phyloP scores from a whole-genome alignment of 2,329 filamentous ascomycete species.

The Pseudogymnoascus sp. region DNA sequence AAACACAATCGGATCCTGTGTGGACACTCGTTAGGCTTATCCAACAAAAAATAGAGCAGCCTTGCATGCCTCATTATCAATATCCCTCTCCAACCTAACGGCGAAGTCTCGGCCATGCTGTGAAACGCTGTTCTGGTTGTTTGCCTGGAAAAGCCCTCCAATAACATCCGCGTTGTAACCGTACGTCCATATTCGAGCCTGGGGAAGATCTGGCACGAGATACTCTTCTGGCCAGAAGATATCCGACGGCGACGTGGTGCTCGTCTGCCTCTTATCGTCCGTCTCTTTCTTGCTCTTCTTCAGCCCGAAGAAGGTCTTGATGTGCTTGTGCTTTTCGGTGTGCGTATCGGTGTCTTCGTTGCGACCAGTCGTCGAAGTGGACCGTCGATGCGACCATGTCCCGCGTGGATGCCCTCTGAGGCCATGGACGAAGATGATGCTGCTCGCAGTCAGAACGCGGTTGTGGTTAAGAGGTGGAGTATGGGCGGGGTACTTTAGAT shows the following conservation, averaged over 20 bases:
- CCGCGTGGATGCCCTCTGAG: constrained; percentile 4
- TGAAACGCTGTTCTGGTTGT: constrained; percentile 32
- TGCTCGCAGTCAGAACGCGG: neutral
- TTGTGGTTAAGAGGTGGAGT: neutral
- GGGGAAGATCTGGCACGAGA: neutral
- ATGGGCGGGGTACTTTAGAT: neutral
- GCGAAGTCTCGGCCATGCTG: constrained; percentile 29
- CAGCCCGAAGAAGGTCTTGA: neutral
- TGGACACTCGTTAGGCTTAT: neutral
- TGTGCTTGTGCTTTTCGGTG: neutral
- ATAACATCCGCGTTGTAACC: constrained; percentile 20
- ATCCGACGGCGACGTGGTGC: neutral
- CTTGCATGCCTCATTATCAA: constrained; percentile 24
- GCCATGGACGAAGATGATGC: constrained; percentile 10
- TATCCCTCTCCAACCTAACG: constrained; percentile 26
- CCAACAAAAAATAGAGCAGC: constrained; percentile 9
- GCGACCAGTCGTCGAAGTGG: neutral
- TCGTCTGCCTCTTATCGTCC: neutral
- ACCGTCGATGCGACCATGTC: neutral
- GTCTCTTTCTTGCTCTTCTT: neutral
- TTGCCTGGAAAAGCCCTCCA: constrained; percentile 29
- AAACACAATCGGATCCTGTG: constrained; percentile 29
- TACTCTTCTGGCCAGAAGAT: constrained; percentile 8
- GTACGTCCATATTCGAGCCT: neutral
- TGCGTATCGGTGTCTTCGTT: neutral